These are phyloP conservation scores for Hygrophorus pudorinus DNA, from an alignment of 768 basidiomycete genomes.

Conservation along the genomic window DNA sequence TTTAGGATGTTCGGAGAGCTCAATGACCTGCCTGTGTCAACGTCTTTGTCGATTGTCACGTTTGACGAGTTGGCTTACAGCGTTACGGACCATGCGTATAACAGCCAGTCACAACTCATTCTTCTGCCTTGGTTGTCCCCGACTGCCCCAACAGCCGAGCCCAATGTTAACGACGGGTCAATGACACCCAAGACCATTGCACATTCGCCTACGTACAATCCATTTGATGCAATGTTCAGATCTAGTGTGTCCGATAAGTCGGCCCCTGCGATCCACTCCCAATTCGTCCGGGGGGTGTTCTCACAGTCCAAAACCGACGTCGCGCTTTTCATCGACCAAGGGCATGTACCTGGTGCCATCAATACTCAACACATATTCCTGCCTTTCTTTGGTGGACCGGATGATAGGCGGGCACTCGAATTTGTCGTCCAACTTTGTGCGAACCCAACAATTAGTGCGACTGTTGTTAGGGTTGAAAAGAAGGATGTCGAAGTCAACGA, in stretches of 20 bases:
- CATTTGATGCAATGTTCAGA: conserved; percentile 66
- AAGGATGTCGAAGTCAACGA: conserved; percentile 21
- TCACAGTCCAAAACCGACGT: conserved; percentile 63
- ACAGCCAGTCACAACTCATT: conserved; percentile 59
- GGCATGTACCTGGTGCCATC: conserved; percentile 22
- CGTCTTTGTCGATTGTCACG: conserved; percentile 65
- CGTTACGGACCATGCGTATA: conserved; percentile 58
- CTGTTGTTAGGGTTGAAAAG: conserved; percentile 59
- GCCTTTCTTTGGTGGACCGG: conserved; percentile 91
- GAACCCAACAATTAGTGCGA: conserved; percentile 59
- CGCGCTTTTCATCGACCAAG: conserved; percentile 73
- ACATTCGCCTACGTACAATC: conserved; percentile 36
- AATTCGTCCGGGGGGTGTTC: conserved; percentile 79
- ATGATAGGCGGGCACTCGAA: conserved; percentile 80
- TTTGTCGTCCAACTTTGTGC: conserved; percentile 79
- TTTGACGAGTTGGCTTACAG: conserved; percentile 63
- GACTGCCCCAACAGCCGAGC: conserved; percentile 9
- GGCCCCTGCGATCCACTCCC: conserved; percentile 55
- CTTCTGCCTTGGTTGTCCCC: conserved; percentile 74
- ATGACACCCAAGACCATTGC: conserved; percentile 7
- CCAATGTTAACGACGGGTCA: conserved; percentile 3
- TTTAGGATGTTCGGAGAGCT: conserved; percentile 72
- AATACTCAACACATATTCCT: conserved; percentile 61
- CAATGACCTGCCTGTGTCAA: conserved; percentile 52
- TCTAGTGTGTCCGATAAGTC: conserved; percentile 28